A percentile compares a stretch with the other conserved stretches of the same genome.
These are phyloP conservation scores for Ogataea pilisensis DNA, from an alignment of 805 yeast species.

Conservation along the genomic window DNA sequence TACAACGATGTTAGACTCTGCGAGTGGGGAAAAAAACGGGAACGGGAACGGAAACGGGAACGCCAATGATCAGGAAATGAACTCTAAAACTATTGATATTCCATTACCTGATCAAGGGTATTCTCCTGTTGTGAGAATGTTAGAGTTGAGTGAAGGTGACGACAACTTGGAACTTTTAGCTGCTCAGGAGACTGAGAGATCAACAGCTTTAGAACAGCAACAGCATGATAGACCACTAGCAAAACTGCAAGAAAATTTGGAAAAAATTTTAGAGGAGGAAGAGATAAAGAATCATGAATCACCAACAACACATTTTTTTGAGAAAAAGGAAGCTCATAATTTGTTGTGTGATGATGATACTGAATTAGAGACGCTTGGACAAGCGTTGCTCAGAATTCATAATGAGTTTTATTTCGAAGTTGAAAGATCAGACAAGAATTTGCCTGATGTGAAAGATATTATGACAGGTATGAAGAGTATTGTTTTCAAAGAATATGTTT, in stretches of 20 bases:
- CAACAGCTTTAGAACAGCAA: constrained; percentile 71
- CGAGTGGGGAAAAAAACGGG: constrained; percentile 1
- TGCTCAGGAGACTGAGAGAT: constrained; percentile 59
- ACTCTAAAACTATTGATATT: constrained; percentile 17
- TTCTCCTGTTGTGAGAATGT: constrained; percentile 46
- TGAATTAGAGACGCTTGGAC: constrained; percentile 62
- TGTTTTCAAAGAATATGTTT: constrained; percentile 63
- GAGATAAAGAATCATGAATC: constrained; percentile 21
- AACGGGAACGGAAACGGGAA: constrained; percentile 10
- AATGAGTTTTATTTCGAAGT: constrained; percentile 54
- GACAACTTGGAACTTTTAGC: constrained; percentile 44
- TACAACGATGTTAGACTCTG: neutral
- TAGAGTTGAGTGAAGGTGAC: constrained; percentile 48
- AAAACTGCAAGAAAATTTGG: constrained; percentile 70
- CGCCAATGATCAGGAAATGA: constrained; percentile 12
- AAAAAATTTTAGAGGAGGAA: constrained; percentile 39
- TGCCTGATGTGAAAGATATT: constrained; percentile 63
- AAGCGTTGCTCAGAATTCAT: constrained; percentile 63
- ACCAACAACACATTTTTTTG: constrained; percentile 3
- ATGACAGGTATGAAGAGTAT: constrained; percentile 69
- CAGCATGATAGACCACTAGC: constrained; percentile 83
- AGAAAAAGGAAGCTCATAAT: constrained; percentile 36
- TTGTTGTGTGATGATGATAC: constrained; percentile 75
- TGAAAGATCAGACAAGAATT: constrained; percentile 26
- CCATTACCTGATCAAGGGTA: constrained; percentile 25